These are phyloP conservation scores for Diaporthe batatas DNA, from an alignment of 2,329 filamentous ascomycete genomes.

Conservation along the genomic window DNA sequence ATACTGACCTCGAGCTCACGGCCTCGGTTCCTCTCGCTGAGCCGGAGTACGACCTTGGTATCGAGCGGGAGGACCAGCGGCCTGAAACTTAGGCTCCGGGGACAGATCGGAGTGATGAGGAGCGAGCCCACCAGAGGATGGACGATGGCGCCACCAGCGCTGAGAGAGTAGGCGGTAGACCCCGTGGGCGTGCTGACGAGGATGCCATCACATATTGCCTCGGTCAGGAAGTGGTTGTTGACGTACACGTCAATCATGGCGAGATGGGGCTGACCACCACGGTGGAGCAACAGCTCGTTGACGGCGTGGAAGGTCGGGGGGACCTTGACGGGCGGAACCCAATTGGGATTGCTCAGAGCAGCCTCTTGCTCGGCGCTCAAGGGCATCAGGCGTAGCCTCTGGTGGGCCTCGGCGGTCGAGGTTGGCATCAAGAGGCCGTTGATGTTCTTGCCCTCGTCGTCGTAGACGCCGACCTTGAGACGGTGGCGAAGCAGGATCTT, in stretches of 20 bases:
- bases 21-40: conserved; percentile 85
- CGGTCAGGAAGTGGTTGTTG: conserved; percentile 89
- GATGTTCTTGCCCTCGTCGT: conserved; percentile 73
- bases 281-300: conserved; percentile 95
- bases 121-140: conserved; percentile 92
- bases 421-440: conserved; percentile 65
- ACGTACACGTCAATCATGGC: conserved; percentile 93
- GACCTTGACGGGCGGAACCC: conserved; percentile 39
- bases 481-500: conserved; percentile 89
- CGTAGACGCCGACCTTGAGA: conserved; percentile 87
- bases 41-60: conserved; percentile 83
- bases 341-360: conserved; percentile 36
- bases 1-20: conserved; percentile 84
- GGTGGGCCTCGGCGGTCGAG: conserved; percentile 58
- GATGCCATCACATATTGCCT: conserved; percentile 95
- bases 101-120: conserved; percentile 93
- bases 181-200: conserved; percentile 94
- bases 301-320: conserved; percentile 76
- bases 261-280: conserved; percentile 89
- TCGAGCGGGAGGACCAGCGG: conserved; percentile 90
- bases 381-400: conserved; percentile 51
- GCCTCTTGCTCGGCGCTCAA: conserved; percentile 42
- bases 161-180: conserved; percentile 95
- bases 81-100: conserved; percentile 90
- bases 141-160: conserved; percentile 90